phyloP scores from a whole-genome alignment of 305 asterid species.

The Rubia balearica region DNA sequence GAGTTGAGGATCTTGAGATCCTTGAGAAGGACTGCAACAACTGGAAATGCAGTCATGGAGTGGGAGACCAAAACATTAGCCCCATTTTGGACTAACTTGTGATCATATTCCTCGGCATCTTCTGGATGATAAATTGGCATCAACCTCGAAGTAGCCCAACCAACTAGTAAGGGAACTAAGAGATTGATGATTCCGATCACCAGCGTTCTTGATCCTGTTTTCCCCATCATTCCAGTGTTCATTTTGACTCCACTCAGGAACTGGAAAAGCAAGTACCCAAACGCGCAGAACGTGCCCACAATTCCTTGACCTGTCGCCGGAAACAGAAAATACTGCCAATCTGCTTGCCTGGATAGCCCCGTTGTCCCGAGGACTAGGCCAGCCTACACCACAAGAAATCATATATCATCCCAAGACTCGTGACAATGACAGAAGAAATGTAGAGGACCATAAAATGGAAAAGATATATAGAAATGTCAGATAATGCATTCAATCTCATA shows the following conservation, averaged over 20 bases:
- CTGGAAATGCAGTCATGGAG: conserved; percentile 22
- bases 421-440: neutral
- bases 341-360: neutral
- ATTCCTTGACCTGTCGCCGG: conserved; percentile 19
- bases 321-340: conserved; percentile 12
- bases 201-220: conserved; percentile 20
- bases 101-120: neutral
- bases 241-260: conserved; percentile 26
- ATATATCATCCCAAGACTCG: neutral
- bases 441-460: neutral
- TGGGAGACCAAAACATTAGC: neutral
- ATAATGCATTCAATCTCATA: neutral
- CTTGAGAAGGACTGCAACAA: conserved; percentile 20
- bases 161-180: neutral
- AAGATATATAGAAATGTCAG: neutral
- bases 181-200: conserved; percentile 13
- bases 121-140: neutral
- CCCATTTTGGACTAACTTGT: neutral
- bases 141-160: neutral
- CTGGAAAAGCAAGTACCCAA: conserved; percentile 23
- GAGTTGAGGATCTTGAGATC: conserved; percentile 28
- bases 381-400: conserved; percentile 16
- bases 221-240: conserved; percentile 21
- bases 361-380: conserved; percentile 25
- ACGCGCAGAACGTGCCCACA: conserved; percentile 15